Percentiles rank a stretch among this genome's conserved stretches.
phyloP scores from a whole-genome alignment of 164 flowering plant genomes.

The Annona cherimola region DNA sequence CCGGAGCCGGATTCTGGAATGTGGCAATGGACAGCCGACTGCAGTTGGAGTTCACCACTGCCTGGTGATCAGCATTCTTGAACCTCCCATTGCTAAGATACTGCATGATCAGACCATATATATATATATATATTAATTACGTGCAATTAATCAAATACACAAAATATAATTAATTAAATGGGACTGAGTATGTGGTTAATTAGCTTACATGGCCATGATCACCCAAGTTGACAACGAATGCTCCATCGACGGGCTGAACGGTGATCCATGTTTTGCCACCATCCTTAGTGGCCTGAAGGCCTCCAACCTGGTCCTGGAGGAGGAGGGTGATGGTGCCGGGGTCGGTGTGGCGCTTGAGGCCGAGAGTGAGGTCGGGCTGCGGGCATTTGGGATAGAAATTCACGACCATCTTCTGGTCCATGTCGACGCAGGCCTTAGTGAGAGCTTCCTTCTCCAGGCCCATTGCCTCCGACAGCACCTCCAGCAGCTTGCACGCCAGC shows the following conservation, averaged over 20 bases:
- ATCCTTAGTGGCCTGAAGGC: conserved; percentile 81
- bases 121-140: too few relatives aligned
- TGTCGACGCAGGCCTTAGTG: conserved; percentile 75
- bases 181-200: too few relatives aligned
- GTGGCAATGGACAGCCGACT: conserved; percentile 80
- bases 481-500: conserved; percentile 69
- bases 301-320: conserved; percentile 81
- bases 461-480: conserved; percentile 77
- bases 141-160: too few relatives aligned
- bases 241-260: conserved; percentile 74
- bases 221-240: conserved; percentile 84
- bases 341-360: conserved; percentile 86
- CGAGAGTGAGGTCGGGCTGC: conserved; percentile 78
- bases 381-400: conserved; percentile 85
- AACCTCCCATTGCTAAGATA: conserved; percentile 88
- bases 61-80: conserved; percentile 89
- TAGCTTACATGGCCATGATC: conserved; percentile 84
- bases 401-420: conserved; percentile 84
- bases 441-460: conserved; percentile 68
- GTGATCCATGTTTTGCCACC: conserved; percentile 82
- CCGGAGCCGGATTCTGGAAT: conserved; percentile 85
- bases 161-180: too few relatives aligned
- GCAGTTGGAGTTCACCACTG: conserved; percentile 75
- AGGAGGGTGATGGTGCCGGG: conserved; percentile 85
- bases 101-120: conserved; percentile 23